phyloP scores from a whole-genome alignment of 495 filamentous ascomycete species.

The Aspergillus ellipticus region DNA sequence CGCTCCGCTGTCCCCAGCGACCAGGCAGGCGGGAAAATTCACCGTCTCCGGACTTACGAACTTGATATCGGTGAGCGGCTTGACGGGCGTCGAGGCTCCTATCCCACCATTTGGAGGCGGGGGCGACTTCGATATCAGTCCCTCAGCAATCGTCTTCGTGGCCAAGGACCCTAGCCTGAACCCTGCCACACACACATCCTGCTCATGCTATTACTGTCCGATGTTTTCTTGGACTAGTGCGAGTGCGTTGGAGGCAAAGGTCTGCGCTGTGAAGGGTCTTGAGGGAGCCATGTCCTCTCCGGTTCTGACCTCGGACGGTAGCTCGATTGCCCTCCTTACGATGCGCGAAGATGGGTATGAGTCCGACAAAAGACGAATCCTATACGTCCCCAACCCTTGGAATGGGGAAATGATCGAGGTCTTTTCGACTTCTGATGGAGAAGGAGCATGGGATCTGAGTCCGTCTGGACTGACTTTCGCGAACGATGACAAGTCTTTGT shows the following conservation, averaged over 20 bases:
- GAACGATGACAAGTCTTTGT: conserved; percentile 58
- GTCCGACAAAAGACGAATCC: conserved; percentile 76
- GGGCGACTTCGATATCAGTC: conserved; percentile 56
- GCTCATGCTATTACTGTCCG: conserved; percentile 58
- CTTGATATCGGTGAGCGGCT: conserved; percentile 39
- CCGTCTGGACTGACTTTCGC: conserved; percentile 65
- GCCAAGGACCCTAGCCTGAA: conserved; percentile 78
- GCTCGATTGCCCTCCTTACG: conserved; percentile 71
- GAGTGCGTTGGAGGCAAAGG: conserved; percentile 37
- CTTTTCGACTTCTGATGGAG: conserved; percentile 57
- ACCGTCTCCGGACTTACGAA: conserved; percentile 48
- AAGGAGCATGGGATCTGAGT: conserved; percentile 64
- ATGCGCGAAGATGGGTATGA: conserved; percentile 84
- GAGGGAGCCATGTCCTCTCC: conserved; percentile 75
- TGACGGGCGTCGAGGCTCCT: conserved; percentile 46
- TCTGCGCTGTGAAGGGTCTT: conserved; percentile 35
- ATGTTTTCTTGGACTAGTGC: conserved; percentile 56
- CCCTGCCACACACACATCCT: conserved; percentile 77
- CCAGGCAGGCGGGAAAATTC: conserved; percentile 39
- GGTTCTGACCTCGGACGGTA: conserved; percentile 70
- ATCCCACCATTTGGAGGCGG: conserved; percentile 59
- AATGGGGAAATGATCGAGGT: conserved; percentile 57
- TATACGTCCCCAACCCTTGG: conserved; percentile 61
- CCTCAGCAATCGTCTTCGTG: conserved; percentile 67
- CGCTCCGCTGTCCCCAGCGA: conserved; percentile 34